Base-by-base conservation (phyloP, 768 basidiomycete species). In the Psilocybe sp. region DNA sequence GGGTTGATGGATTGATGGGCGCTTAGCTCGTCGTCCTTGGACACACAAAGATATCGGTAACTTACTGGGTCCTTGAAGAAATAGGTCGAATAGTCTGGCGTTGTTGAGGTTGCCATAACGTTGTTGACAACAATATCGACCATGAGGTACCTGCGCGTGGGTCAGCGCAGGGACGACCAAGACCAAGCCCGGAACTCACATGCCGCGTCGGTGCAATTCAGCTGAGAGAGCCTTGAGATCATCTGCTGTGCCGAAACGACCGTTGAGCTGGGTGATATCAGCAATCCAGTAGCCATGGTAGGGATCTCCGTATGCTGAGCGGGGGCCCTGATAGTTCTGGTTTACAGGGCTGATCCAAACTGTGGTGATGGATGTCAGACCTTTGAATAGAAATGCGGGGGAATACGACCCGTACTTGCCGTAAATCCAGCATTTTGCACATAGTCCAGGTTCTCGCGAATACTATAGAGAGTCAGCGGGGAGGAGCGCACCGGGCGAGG, bases 231-330 rank as follows among this genome's bases (percentile, higher is more conserved):
- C 73, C 56, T 83, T 85, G 44, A 92, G 75, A 60, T 92, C 91
- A 49, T 82, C 78, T 1, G 81, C 69, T 1, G 85, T 81, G 19
- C 91, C 91, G 57, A 91, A 92, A 45, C 75, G 79, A 42, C 71
- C 59, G 67, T 92, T 92, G 36, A 92, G 74, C 54, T 77, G 59
- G 51, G 81, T 71, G 23, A 85, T 75, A 63, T 92, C 84, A 45
- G 81, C 77, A 28, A 82, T 75, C 89, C 91, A 92, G 67, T 92
- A 92, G 14, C 90, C 90, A 58, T 92, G 90, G 67, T 93, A 93
- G 13, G 92, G 70, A 58, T 90, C 87, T 15, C 90, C 89, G 62
- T 91, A 92, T 1, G 80, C 70, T 2, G 87, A 82, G 41, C 77
- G 62, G 11, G 84, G 80, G 0, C 88, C 87, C 34, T 87, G 68